phyloP scores from a whole-genome alignment of 2,329 filamentous ascomycete species.

The Paecilomyces variotii region DNA sequence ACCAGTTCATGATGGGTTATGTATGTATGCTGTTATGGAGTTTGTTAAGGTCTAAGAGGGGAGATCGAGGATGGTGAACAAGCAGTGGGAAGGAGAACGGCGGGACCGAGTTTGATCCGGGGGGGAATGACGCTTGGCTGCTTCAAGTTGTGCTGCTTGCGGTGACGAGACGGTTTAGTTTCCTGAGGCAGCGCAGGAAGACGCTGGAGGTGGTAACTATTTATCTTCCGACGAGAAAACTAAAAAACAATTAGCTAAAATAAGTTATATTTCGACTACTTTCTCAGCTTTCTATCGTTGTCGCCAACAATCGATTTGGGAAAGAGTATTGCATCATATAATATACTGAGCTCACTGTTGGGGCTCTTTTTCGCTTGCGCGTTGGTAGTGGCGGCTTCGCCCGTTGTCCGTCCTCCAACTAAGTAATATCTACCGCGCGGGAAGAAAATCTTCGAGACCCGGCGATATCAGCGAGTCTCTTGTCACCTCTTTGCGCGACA shows the following conservation, averaged over 20 bases:
- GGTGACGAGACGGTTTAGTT: background rate
- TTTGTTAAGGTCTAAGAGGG: background rate
- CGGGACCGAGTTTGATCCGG: background rate
- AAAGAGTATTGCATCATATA: background rate
- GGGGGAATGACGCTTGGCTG: background rate
- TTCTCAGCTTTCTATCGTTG: background rate
- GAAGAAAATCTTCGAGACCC: background rate
- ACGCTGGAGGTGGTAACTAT: background rate
- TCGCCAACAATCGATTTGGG: background rate
- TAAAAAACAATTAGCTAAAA: too few species aligned
- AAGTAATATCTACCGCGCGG: background rate
- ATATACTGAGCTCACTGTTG: background rate
- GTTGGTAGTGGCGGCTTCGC: background rate
- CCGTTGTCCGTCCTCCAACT: background rate
- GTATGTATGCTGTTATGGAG: background rate
- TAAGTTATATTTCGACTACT: too few species aligned
- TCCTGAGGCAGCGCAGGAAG: background rate
- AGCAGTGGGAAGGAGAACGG: background rate
- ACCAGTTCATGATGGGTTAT: slow-evolving; percentile 78
- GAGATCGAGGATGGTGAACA: background rate
- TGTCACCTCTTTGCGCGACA: background rate
- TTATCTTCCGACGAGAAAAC: background rate
- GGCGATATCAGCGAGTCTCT: background rate
- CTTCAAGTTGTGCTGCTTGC: background rate
- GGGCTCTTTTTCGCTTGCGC: background rate